Evolutionary conservation across 2,329 filamentous ascomycete species (phyloP).

Genomic region (Chaetomium olivaceum): DNA sequence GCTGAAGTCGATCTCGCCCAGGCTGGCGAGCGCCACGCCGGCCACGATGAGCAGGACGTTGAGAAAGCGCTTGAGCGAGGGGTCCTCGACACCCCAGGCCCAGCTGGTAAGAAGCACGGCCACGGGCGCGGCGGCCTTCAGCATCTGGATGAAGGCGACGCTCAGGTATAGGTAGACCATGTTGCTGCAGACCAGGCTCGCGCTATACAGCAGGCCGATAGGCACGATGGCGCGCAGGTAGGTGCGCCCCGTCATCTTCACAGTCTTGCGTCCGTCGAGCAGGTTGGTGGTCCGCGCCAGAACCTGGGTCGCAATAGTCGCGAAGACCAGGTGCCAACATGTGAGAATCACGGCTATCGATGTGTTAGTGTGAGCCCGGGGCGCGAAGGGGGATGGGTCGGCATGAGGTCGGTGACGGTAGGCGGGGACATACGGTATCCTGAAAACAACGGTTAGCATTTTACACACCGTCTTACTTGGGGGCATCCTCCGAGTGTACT

Average conservation of each 20-base stretch:
- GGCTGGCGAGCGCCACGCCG: slow-evolving; percentile 54
- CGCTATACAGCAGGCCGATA: slow-evolving; percentile 88
- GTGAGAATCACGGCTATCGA: slow-evolving; percentile 68
- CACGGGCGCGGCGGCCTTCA: slow-evolving; percentile 75
- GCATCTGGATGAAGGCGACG: slow-evolving; percentile 97
- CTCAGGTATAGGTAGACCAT: slow-evolving; percentile 90
- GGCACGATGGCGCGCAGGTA: slow-evolving; percentile 90
- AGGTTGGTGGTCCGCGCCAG: slow-evolving; percentile 83
- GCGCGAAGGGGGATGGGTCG: background rate
- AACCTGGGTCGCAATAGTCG: slow-evolving; percentile 87
- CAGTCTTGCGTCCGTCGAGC: slow-evolving; percentile 87
- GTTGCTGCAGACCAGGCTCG: slow-evolving; percentile 93
- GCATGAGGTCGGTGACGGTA: background rate
- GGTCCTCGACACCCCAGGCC: slow-evolving; percentile 54
- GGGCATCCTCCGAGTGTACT: slow-evolving; percentile 40
- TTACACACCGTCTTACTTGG: background rate
- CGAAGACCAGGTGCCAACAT: slow-evolving; percentile 92
- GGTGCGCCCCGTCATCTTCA: slow-evolving; percentile 91
- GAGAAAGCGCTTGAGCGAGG: slow-evolving; percentile 46
- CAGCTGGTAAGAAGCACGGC: slow-evolving; percentile 67
- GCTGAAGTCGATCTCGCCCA: slow-evolving; percentile 69
- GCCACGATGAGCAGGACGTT: slow-evolving; percentile 55
- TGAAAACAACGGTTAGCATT: slow-evolving; percentile 31
- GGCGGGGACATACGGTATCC: slow-evolving; percentile 47
- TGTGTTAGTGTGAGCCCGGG: slow-evolving; percentile 13